phyloP scores from a whole-genome alignment of 306 rosid genomes.

The Cicer bijugum region DNA sequence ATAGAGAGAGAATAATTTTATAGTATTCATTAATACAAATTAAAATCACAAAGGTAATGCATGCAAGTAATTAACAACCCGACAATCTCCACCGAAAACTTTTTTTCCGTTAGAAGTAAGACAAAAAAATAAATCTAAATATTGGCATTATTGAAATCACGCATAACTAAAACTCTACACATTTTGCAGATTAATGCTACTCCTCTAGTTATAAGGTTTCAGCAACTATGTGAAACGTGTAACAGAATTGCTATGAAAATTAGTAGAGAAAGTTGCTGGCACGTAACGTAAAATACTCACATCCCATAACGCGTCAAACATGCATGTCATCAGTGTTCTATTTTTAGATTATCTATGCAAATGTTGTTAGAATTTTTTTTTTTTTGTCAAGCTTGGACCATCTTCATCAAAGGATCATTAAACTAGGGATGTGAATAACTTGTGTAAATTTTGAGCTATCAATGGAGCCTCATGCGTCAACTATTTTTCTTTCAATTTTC shows the following conservation, averaged over 20 bases:
- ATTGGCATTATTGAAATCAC: conserved; percentile 6
- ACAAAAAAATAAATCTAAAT: not conserved
- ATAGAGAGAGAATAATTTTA: not conserved
- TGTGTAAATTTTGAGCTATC: not conserved
- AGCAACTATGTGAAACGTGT: conserved; percentile 19
- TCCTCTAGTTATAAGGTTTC: not conserved
- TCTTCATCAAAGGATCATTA: not conserved
- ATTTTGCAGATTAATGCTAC: not conserved
- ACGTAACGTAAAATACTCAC: conserved; percentile 7
- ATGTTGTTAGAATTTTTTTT: no score
- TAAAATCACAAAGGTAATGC: not conserved
- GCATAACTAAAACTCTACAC: not conserved
- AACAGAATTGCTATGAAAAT: not conserved
- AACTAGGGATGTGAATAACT: not conserved
- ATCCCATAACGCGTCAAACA: conserved; percentile 45
- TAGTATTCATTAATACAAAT: not conserved
- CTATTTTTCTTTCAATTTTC: not conserved
- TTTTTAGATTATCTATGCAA: conserved; percentile 2
- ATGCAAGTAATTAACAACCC: not conserved
- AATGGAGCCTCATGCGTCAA: not conserved
- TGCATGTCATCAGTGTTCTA: conserved; percentile 40
- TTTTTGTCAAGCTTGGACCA: not conserved
- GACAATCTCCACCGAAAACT: conserved; percentile 32
- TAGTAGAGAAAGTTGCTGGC: conserved; percentile 10
- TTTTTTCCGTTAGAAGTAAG: not conserved